Percentiles rank a stretch among this genome's conserved stretches.
Evolutionary conservation across 345 rosid species (phyloP).

Genomic region (Moringa oleifera): DNA sequence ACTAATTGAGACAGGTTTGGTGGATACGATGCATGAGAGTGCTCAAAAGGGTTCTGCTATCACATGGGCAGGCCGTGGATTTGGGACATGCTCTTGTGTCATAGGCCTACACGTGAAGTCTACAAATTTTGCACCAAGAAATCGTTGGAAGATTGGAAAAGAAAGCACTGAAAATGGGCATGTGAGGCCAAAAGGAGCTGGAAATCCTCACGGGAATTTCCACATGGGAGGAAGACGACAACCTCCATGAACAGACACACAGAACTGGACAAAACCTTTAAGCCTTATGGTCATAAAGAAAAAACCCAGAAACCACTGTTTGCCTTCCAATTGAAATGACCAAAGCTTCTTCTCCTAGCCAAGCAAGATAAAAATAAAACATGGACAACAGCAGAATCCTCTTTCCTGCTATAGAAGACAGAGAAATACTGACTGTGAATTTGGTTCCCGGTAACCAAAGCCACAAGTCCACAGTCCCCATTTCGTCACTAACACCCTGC

Average conservation of each 20-base stretch:
- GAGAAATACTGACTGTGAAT: background rate
- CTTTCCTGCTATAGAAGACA: background rate
- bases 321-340: conserved; percentile 3
- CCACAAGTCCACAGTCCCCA: background rate
- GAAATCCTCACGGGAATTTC: conserved; percentile 8
- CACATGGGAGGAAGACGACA: background rate
- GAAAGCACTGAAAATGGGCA: background rate
- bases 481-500: background rate
- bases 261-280: background rate
- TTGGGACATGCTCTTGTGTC: background rate
- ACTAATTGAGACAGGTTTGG: background rate
- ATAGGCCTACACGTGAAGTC: conserved; percentile 6
- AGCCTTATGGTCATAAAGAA: background rate
- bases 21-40: background rate
- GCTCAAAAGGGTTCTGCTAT: background rate
- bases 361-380: too few relatives aligned
- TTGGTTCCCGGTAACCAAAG: background rate
- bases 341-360: too few relatives aligned
- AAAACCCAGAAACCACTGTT: background rate
- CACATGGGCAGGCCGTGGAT: background rate
- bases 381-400: background rate
- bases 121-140: background rate
- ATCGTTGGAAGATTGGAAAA: background rate
- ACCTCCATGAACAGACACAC: background rate
- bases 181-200: background rate